These are phyloP conservation scores for Tuber microsphaerosporum DNA, from an alignment of 495 filamentous ascomycete species.

Conservation along the genomic window DNA sequence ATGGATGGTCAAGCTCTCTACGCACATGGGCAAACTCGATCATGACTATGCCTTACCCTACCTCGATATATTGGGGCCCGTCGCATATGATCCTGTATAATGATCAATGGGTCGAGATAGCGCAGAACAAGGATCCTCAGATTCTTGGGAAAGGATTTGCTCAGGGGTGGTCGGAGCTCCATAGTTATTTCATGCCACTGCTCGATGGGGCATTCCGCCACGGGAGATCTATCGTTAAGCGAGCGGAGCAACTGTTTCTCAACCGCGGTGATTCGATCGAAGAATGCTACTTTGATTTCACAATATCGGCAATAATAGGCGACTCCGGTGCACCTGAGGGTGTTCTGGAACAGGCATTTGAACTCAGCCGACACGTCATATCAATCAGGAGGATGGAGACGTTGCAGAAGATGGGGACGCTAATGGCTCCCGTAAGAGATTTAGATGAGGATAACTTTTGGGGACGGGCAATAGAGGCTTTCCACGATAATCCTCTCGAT, in stretches of 20 bases:
- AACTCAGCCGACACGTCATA: conserved; percentile 27
- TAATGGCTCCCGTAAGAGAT: conserved; percentile 26
- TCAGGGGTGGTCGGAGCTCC: conserved; percentile 33
- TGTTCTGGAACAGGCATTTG: conserved; percentile 34
- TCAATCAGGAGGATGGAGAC: conserved; percentile 35
- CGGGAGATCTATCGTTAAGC: conserved; percentile 24
- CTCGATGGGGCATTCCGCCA: conserved; percentile 28
- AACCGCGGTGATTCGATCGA: conserved; percentile 18
- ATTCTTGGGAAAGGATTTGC: conserved; percentile 30
- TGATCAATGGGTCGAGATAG: conserved; percentile 30
- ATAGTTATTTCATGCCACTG: conserved; percentile 28
- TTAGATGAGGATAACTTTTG: conserved; percentile 35
- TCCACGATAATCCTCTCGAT: conserved; percentile 31
- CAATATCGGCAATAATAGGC: conserved; percentile 24
- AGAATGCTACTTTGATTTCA: conserved; percentile 37
- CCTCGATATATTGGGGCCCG: conserved; percentile 32
- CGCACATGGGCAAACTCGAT: conserved; percentile 28
- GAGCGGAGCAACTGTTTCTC: conserved; percentile 28
- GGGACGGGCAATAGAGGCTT: conserved; percentile 29
- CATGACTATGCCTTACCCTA: conserved; percentile 34
- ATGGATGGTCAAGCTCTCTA: conserved; percentile 23
- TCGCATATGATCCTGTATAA: conserved; percentile 31
- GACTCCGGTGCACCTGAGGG: conserved; percentile 23
- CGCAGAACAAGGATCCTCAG: conserved; percentile 27
- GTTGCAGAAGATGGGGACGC: conserved; percentile 25